Conservation (phyloP, 108 stramenopile species). For the Cyclotella choctawhatcheeana region DNA sequence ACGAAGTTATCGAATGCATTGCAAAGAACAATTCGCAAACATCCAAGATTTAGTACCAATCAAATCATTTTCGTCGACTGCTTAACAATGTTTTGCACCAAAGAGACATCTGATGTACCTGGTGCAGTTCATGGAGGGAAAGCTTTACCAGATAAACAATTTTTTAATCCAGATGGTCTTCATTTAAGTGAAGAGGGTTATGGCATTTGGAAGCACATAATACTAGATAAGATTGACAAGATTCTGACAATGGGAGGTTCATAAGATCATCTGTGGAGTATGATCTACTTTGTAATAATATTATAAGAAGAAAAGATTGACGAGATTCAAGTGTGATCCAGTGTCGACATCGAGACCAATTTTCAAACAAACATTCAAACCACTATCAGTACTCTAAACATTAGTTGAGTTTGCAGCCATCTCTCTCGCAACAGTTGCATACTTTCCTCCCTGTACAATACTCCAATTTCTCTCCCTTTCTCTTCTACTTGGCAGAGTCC, state of each 20-base stretch:
- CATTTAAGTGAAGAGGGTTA: conserved; percentile 79
- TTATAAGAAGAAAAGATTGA: no score
- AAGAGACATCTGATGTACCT: conserved; percentile 47
- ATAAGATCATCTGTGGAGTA: neutral
- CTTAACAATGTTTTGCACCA: conserved; percentile 74
- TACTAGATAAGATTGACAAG: conserved; percentile 45
- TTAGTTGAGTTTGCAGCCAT: conserved; percentile 52
- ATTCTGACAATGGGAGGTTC: conserved; percentile 9
- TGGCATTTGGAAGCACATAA: conserved; percentile 59
- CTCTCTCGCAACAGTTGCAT: conserved; percentile 69
- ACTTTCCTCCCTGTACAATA: conserved; percentile 82
- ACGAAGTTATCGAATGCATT: conserved; percentile 62
- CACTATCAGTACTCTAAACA: no score
- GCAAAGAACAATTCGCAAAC: conserved; percentile 46
- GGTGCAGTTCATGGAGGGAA: conserved; percentile 64
- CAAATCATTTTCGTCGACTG: conserved; percentile 65
- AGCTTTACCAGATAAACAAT: conserved; percentile 57
- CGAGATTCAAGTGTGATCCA: no score
- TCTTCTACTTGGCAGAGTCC: conserved; percentile 60
- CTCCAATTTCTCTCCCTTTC: conserved; percentile 85
- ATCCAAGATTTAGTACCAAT: conserved; percentile 3
- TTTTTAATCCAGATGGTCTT: conserved; percentile 69
- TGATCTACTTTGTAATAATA: neutral
- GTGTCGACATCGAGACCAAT: no score
- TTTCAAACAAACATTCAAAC: no score